These are phyloP conservation scores for Neofusicoccum kwambonambiense DNA, from an alignment of 2,329 filamentous ascomycete species.

Conservation along the genomic window DNA sequence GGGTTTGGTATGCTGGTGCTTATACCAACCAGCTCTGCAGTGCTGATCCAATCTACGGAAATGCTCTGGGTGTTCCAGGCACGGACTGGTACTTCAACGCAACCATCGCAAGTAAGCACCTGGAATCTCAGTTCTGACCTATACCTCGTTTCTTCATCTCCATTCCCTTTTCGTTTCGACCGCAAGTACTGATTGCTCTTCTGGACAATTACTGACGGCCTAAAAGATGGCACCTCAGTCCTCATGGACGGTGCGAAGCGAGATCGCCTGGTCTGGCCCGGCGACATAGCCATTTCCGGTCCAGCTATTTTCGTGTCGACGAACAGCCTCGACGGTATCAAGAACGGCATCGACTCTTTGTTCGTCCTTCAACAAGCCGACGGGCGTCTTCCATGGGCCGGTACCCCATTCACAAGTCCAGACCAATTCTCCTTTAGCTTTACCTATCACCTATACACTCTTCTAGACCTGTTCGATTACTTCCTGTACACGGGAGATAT, in stretches of 20 bases:
- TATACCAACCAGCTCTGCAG: conserved; percentile 52
- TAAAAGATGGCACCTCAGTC: conserved; percentile 35
- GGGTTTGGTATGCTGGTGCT: conserved; percentile 52
- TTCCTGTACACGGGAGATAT: conserved; percentile 40
- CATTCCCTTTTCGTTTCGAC: not conserved
- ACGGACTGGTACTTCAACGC: not conserved
- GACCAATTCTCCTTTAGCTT: conserved; percentile 16
- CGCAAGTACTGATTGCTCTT: conserved; percentile 13
- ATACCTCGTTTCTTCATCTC: not conserved
- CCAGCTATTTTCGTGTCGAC: conserved; percentile 34
- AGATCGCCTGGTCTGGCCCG: conserved; percentile 46
- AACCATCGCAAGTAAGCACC: not conserved
- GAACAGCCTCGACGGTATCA: conserved; percentile 46
- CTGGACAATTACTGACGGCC: conserved; percentile 39
- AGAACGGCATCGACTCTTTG: conserved; percentile 38
- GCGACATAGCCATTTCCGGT: conserved; percentile 52
- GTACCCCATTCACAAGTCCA: conserved; percentile 35
- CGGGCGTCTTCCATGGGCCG: conserved; percentile 46
- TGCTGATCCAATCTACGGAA: not conserved
- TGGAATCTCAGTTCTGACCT: not conserved
- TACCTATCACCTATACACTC: conserved; percentile 54
- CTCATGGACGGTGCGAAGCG: conserved; percentile 43
- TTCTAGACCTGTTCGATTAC: conserved; percentile 47
- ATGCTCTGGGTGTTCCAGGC: not conserved
- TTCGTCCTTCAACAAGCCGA: not conserved